Evolutionary conservation across 2,329 filamentous ascomycete species (phyloP), one percentile per base, ranked within the genome.

Genomic region (Apiospora rasikravindrae): DNA sequence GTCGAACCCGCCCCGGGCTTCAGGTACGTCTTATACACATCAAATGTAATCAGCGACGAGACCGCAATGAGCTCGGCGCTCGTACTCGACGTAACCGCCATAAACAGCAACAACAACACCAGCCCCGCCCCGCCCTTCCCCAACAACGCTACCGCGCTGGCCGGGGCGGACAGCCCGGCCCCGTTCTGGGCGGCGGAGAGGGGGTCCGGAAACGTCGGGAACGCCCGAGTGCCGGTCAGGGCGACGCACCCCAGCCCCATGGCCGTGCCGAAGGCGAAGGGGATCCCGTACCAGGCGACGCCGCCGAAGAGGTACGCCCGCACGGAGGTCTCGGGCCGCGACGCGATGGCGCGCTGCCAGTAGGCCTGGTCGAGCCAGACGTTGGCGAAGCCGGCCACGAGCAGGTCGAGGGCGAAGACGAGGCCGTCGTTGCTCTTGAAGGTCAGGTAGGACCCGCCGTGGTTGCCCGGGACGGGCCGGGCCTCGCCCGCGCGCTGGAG

Each of bases 41-140:
- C 82, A 73, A 83, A 84, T 0, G 82, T 83, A 40, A 82, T 75
- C 2, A 84, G 72, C 4, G 81, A 80, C 1, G 81, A 81, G 4
- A 82, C 80, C 4, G 80, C 84, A 22, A 86, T 85, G 6, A 86
- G 79, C 71, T 86, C 84, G 0, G 84, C 83, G 2, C 74, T 83
- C 64, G 84, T 84, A 0, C 82, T 82, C 5, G 78, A 81, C 0
- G 85, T 86, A 7, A 85, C 83, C 5, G 84, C 84, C 85, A 86
- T 86, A 78, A 86, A 86, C 0, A 86, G 79, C 22, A 85, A 79
- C 5, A 86, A 75, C 16, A 83, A 76, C 74, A 83, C 74, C 14
- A 81, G 75, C 1, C 77, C 79, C 0, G 81, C 79, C 1, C 81
- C 82, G n/a, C 79, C 79, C 47, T 75, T 79, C 0, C 82, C 81